Base-by-base conservation (phyloP, 2,329 filamentous ascomycete species). In the Calonectria pseudoturangicola region DNA sequence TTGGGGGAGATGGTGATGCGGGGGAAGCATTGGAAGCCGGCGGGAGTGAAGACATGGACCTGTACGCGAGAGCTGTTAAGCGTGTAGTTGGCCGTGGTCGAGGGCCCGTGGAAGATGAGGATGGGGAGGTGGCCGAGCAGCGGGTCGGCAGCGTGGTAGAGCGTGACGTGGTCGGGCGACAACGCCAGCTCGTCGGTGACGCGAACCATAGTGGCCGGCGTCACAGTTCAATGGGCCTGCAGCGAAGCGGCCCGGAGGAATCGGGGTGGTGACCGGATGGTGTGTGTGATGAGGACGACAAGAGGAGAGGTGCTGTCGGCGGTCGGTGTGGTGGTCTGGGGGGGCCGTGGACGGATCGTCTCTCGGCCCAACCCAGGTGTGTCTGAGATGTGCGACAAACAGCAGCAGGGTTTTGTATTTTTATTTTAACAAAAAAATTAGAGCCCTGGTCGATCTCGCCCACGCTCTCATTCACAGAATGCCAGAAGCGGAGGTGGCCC, bases 31-130 rank as follows among this genome's bases (percentile, higher is more conserved):
- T 95, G 93, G 79, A 97, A 93, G 77, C 97, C 97, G 76, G 95
- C 96, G 2, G 95, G 92, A 73, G 94, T 94, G 86, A 97, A 95
- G 84, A 99, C 91, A 85, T 98, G 97, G 76, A 97, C 91, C 87
- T 98, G 96, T 78, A 98, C 96, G 84, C 97, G 94, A 75, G 96
- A 98, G 85, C 94, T 96, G 85, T 95, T 97, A 81, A 93, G 92
- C 62, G 92, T 95, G 77, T 93, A 94, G 85, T 98, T 97, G 80
- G 94, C 93, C 51, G 95, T 97, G 36, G 96, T 95, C 58, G 96
- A 96, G 18, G 95, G 92, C 16, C 96, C 96, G 84, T 98, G 95
- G 88, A 98, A 98, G 84, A 98, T 90, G 78, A 98, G 89, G 79
- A 98, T 89, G 65, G 96, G 92, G 74, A 95, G 89, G 86, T 96